These are phyloP conservation scores for Alternaria panax DNA, from an alignment of 2,329 filamentous ascomycete species.

Conservation along the genomic window DNA sequence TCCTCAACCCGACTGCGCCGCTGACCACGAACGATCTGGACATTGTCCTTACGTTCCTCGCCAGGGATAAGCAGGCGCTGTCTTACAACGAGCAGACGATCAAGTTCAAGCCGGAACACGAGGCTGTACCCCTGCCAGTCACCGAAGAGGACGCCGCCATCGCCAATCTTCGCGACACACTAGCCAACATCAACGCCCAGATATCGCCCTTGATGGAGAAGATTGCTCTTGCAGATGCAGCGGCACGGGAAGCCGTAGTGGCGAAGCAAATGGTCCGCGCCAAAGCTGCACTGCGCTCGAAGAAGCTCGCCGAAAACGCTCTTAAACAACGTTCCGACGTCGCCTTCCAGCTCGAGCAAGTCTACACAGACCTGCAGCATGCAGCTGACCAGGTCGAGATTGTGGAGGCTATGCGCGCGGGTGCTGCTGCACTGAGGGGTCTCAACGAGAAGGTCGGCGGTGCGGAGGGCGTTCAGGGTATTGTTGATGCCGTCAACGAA, in stretches of 20 bases:
- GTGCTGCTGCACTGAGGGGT: constrained; percentile 72
- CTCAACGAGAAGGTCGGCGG: constrained; percentile 83
- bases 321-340: constrained; percentile 75
- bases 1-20: constrained; percentile 34
- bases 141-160: constrained; percentile 82
- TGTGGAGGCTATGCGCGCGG: constrained; percentile 81
- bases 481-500: constrained; percentile 77
- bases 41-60: constrained; percentile 65
- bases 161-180: constrained; percentile 78
- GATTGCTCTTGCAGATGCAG: constrained; percentile 57
- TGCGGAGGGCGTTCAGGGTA: constrained; percentile 74
- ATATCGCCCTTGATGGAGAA: constrained; percentile 69
- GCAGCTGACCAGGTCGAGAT: constrained; percentile 85
- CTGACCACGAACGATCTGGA: constrained; percentile 70
- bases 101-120: constrained; percentile 67
- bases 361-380: constrained; percentile 83
- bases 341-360: constrained; percentile 81
- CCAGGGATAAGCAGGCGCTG: constrained; percentile 72
- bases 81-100: constrained; percentile 79
- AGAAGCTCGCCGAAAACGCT: constrained; percentile 79
- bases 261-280: constrained; percentile 78
- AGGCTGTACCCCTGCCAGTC: constrained; percentile 61
- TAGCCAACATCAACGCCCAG: constrained; percentile 70
- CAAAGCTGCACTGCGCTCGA: constrained; percentile 78
- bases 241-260: constrained; percentile 73